Base-by-base conservation (phyloP, 768 basidiomycete genomes). In the Tylopilus balloui region DNA sequence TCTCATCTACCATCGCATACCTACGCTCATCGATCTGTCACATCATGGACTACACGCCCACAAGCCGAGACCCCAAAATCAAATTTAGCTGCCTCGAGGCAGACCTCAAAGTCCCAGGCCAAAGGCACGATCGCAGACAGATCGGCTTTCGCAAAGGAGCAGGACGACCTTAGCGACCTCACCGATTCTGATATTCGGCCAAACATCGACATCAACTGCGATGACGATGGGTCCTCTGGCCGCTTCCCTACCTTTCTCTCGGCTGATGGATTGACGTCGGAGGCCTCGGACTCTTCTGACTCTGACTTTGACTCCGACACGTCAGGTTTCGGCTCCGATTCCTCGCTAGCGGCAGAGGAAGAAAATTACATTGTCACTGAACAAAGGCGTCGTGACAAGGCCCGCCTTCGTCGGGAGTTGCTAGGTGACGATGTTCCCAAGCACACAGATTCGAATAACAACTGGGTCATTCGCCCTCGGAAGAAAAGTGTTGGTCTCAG, bases 391-490 rank as follows among this genome's bases (percentile, higher is more conserved):
- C 74, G 56, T 15, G 73, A 75, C 32, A 74, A 66, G 51, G 77
- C 80, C n/a, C 78, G 82, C 40, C 64, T 81, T 24, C 77, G 74
- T 40, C 77, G 82, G 42, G 82, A 86, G 62, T 68, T 83, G 27
- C 65, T 86, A 45, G 79, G 79, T 39, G 76, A 79, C 27, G 77
- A 78, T 17, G 65, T 60, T 53, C 72, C 71, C 57, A 77, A 69
- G 57, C 62, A 67, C 53, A 69, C 62, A 58, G 58, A 66, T 56
- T 53, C 64, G 11, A 72, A 74, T 53, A 75, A 78, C 45, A 76
- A 76, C 52, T 88, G 87, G 86, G 75, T 86, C 54, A 84, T 86
- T 46, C 73, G 77, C 27, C 78, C 85, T 11, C 76, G 86, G 53
- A 83, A 83, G 62, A 80, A 73, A 59, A 87, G 86, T 60, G 83